Conservation (phyloP, 257 asterid genomes). For the Gynochthodes officinalis region DNA sequence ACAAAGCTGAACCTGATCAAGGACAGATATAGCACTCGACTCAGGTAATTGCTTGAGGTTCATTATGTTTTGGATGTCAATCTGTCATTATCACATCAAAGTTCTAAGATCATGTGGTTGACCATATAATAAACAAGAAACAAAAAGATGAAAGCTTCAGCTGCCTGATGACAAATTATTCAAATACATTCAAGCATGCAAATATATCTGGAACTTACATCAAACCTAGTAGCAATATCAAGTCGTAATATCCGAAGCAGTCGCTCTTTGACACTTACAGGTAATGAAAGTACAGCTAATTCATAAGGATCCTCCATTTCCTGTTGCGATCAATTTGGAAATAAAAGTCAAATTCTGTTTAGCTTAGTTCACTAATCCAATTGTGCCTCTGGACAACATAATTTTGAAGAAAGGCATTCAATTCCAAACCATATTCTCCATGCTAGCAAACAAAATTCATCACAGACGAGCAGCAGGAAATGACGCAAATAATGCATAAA, state of each 20-base stretch:
- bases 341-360: neutral
- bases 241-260: conserved; percentile 79
- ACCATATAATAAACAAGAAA: neutral
- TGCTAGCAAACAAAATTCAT: neutral
- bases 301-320: conserved; percentile 73
- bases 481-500: neutral
- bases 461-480: too few relatives aligned
- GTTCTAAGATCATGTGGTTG: neutral
- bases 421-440: neutral
- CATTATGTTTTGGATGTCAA: conserved; percentile 54
- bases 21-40: conserved; percentile 67
- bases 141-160: neutral
- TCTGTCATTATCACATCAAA: conserved; percentile 46
- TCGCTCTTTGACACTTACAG: conserved; percentile 77
- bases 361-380: neutral
- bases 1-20: conserved; percentile 70
- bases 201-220: conserved; percentile 47
- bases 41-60: conserved; percentile 72
- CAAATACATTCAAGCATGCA: neutral
- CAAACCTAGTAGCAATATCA: conserved; percentile 83
- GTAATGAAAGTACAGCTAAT: conserved; percentile 74
- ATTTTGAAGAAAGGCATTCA: neutral
- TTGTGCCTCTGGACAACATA: neutral
- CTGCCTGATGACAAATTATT: neutral
- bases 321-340: conserved; percentile 19